Conservation (phyloP, 495 filamentous ascomycete genomes). For the Penicillium maclennaniae region DNA sequence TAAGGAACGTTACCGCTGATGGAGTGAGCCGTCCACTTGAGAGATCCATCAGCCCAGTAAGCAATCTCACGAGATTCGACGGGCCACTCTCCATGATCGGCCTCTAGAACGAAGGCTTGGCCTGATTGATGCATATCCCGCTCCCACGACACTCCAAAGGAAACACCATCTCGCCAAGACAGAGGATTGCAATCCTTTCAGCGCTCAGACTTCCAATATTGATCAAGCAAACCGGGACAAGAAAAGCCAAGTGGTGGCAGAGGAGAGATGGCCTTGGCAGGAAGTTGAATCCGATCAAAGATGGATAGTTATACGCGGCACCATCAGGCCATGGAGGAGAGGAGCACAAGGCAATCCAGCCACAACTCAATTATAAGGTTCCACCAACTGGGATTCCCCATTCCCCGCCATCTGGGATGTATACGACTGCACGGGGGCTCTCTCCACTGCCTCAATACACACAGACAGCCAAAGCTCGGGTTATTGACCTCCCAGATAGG, state of each 20-base stretch:
- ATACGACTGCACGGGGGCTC: background rate
- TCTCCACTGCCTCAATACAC: background rate
- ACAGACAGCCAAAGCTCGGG: background rate
- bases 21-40: constrained; percentile 19
- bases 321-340: background rate
- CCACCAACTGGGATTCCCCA: background rate
- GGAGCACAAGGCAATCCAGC: background rate
- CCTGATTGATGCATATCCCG: constrained; percentile 10
- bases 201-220: background rate
- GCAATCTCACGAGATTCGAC: constrained; percentile 22
- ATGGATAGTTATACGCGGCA: constrained; percentile 1
- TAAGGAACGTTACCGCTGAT: constrained; percentile 11
- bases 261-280: background rate
- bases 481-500: constrained; percentile 6
- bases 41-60: constrained; percentile 19
- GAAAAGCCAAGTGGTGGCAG: constrained; percentile 6
- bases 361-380: background rate
- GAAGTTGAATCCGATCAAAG: background rate
- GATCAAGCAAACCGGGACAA: constrained; percentile 9
- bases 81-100: constrained; percentile 5
- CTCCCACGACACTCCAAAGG: constrained; percentile 22
- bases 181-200: background rate
- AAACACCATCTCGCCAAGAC: constrained; percentile 8
- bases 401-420: background rate
- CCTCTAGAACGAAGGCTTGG: constrained; percentile 17